phyloP scores from a whole-genome alignment of 805 yeast genomes.

The Clavispora asparagi region DNA sequence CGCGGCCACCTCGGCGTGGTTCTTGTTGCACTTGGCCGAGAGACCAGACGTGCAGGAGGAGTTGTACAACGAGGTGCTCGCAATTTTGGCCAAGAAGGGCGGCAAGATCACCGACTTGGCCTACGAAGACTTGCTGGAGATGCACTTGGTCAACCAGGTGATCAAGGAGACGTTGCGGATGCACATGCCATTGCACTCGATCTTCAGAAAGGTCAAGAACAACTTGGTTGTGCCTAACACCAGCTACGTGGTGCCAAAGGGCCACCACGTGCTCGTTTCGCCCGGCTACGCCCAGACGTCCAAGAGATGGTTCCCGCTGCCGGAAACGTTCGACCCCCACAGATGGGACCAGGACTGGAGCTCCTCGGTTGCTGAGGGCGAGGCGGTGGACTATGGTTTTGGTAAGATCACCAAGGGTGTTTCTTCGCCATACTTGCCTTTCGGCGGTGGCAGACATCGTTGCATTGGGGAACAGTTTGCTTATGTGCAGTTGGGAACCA shows the following conservation, averaged over 20 bases:
- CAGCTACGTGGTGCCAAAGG: slow-evolving; percentile 75
- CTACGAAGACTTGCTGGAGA: slow-evolving; percentile 75
- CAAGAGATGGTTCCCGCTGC: slow-evolving; percentile 74
- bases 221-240: slow-evolving; percentile 78
- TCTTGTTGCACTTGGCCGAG: slow-evolving; percentile 83
- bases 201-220: slow-evolving; percentile 84
- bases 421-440: slow-evolving; percentile 90
- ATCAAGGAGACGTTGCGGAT: slow-evolving; percentile 92
- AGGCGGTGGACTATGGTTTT: slow-evolving; percentile 86
- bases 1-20: slow-evolving; percentile 95
- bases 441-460: slow-evolving; percentile 99
- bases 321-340: slow-evolving; percentile 70
- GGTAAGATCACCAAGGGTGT: slow-evolving; percentile 97
- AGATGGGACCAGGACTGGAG: slow-evolving; percentile 58
- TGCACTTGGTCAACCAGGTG: slow-evolving; percentile 76
- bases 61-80: slow-evolving; percentile 66
- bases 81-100: slow-evolving; percentile 44
- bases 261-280: slow-evolving; percentile 84
- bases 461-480: slow-evolving; percentile 99
- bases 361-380: slow-evolving; percentile 15
- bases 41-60: slow-evolving; percentile 81
- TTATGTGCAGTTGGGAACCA: slow-evolving; percentile 82
- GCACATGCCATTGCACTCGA: slow-evolving; percentile 95
- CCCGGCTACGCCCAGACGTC: slow-evolving; percentile 87
- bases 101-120: slow-evolving; percentile 51